A percentile compares a stretch with the other conserved stretches of the same genome.
Evolutionary conservation across 805 yeast genomes (phyloP).

Genomic region (Candida parachauliodes): DNA sequence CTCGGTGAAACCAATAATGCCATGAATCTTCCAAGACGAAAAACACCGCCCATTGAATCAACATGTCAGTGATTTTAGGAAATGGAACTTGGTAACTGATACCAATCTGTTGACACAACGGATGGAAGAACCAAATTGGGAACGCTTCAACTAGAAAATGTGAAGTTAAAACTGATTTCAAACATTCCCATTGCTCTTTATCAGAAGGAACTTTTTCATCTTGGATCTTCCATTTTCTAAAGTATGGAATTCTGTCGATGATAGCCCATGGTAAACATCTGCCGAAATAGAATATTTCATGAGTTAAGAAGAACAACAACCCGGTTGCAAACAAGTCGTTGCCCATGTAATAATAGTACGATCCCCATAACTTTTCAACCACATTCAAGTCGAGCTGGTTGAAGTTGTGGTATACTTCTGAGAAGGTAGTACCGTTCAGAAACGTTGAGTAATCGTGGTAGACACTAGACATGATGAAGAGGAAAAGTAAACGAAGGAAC

Average conservation of each 20-base stretch:
- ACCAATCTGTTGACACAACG: conserved; percentile 47
- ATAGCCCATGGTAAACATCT: conserved; percentile 59
- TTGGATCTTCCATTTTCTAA: conserved; percentile 52
- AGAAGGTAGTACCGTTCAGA: conserved; percentile 25
- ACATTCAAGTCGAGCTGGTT: conserved; percentile 27
- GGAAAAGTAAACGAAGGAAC: conserved; percentile 1
- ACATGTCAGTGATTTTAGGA: conserved; percentile 42
- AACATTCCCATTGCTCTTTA: conserved; percentile 60
- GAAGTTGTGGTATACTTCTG: conserved; percentile 28
- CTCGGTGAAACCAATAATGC: conserved; percentile 60
- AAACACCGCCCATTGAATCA: conserved; percentile 44
- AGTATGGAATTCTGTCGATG: conserved; percentile 50
- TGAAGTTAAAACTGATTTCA: conserved; percentile 52
- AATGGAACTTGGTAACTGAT: conserved; percentile 52
- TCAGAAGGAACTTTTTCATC: conserved; percentile 49
- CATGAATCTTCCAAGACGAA: conserved; percentile 55
- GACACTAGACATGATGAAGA: conserved; percentile 15
- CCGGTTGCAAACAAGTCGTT: conserved; percentile 60
- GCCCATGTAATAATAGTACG: conserved; percentile 52
- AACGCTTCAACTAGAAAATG: conserved; percentile 58
- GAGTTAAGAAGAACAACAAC: conserved; percentile 49
- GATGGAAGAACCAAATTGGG: conserved; percentile 64
- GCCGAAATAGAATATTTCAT: conserved; percentile 56
- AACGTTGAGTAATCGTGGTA: conserved; percentile 34
- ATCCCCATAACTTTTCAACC: conserved; percentile 50